Evolutionary conservation across 257 asterid species (phyloP).

Genomic region (Plantago ovata): DNA sequence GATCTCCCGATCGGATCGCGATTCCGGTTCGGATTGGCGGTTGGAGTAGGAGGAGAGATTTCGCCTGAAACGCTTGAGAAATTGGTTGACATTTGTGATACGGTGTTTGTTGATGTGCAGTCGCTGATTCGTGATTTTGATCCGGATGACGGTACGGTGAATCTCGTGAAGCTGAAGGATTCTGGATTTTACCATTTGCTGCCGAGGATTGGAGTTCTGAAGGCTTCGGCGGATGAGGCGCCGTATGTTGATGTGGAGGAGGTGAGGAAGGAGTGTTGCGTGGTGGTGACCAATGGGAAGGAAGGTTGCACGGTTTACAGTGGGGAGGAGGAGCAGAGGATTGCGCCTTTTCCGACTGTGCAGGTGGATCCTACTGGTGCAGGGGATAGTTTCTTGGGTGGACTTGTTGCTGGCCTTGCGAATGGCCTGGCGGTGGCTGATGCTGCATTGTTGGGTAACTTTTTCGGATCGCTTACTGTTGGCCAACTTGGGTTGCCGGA

Average conservation of each 20-base stretch:
- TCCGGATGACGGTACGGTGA: conserved; percentile 59
- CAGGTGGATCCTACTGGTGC: conserved; percentile 99
- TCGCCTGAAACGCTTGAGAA: conserved; percentile 66
- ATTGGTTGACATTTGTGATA: conserved; percentile 66
- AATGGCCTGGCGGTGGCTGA: conserved; percentile 74
- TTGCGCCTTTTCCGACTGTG: conserved; percentile 64
- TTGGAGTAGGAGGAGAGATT: conserved; percentile 91
- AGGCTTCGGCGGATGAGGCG: conserved; percentile 88
- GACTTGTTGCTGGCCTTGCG: conserved; percentile 73
- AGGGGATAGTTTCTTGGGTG: conserved; percentile 93
- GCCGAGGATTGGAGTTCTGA: conserved; percentile 61
- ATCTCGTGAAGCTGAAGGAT: conserved; percentile 49
- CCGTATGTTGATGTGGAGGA: conserved; percentile 62
- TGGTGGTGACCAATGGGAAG: conserved; percentile 85
- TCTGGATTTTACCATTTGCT: conserved; percentile 56
- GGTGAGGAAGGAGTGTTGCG: conserved; percentile 65
- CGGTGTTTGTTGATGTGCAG: conserved; percentile 85
- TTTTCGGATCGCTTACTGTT: conserved; percentile 85
- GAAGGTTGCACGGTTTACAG: conserved; percentile 73
- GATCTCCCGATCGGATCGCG: conserved; percentile 54
- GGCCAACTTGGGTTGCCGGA: conserved; percentile 74
- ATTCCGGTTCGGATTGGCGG: conserved; percentile 78
- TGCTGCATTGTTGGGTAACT: conserved; percentile 88
- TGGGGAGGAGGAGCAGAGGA: conserved; percentile 50
- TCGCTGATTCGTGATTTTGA: conserved; percentile 75